Percentiles rank a stretch among this genome's conserved stretches.
phyloP scores from a whole-genome alignment of 257 asterid genomes.

The Solanum pennellii region DNA sequence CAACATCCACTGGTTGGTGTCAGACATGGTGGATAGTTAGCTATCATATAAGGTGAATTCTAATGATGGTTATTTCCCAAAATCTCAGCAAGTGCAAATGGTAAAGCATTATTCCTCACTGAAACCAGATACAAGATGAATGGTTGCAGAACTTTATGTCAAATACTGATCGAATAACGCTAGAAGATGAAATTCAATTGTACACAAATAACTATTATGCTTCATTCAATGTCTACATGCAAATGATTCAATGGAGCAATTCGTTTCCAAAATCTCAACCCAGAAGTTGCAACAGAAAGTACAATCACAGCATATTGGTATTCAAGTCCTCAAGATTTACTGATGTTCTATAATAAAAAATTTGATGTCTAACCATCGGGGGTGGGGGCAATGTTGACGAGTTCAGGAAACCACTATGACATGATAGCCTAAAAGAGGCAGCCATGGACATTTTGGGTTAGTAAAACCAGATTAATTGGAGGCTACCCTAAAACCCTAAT shows the following conservation, averaged over 20 bases:
- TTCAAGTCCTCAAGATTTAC: not conserved
- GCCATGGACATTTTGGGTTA: not conserved
- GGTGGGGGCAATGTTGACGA: not conserved
- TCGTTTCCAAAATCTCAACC: not conserved
- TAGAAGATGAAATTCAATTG: not conserved
- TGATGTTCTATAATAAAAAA: not conserved
- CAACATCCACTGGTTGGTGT: not conserved
- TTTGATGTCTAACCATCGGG: not conserved
- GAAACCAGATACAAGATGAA: not conserved
- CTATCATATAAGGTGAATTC: not conserved
- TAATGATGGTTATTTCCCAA: not conserved
- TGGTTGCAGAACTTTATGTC: not conserved
- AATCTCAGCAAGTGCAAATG: not conserved
- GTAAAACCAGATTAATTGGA: not conserved
- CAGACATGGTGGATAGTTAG: not conserved
- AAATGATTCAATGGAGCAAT: not conserved
- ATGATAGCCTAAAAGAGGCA: not conserved
- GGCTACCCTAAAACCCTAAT: not conserved
- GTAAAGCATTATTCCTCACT: not conserved
- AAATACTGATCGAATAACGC: not conserved
- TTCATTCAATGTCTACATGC: not conserved
- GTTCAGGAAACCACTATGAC: not conserved
- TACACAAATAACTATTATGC: not conserved
- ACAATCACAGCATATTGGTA: not conserved
- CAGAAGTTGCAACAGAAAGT: not conserved